Evolutionary conservation across 2,329 filamentous ascomycete genomes (phyloP).

Genomic region (Phoma sp.): DNA sequence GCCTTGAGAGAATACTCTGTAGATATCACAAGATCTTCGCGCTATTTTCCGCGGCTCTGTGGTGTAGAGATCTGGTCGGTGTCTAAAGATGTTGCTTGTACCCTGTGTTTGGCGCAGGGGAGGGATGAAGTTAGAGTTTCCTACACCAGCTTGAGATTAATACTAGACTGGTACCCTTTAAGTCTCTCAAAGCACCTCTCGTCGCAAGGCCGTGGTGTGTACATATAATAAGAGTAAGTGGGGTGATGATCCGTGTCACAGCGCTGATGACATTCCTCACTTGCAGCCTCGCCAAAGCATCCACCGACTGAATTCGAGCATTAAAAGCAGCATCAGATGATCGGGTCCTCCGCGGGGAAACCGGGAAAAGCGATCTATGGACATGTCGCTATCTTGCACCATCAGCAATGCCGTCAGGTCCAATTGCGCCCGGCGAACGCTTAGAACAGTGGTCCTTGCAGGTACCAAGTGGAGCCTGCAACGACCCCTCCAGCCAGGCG

Average conservation of each 20-base stretch:
- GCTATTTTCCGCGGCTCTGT: too few relatives aligned
- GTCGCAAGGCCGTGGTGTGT: too few relatives aligned
- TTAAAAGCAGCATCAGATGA: constrained; percentile 12
- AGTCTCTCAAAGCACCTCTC: too few relatives aligned
- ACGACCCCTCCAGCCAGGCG: constrained; percentile 14
- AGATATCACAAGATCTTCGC: too few relatives aligned
- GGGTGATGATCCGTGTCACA: constrained; percentile 8
- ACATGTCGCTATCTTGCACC: constrained; percentile 16
- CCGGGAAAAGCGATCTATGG: constrained; percentile 13
- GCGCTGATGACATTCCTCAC: background rate
- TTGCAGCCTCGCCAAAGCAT: background rate
- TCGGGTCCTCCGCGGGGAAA: background rate
- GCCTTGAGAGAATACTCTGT: too few relatives aligned
- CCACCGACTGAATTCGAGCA: background rate
- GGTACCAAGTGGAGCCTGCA: constrained; percentile 27
- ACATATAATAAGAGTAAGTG: too few relatives aligned
- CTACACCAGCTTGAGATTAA: too few relatives aligned
- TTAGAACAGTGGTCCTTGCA: constrained; percentile 20
- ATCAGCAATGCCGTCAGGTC: constrained; percentile 8
- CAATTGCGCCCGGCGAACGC: constrained; percentile 17
- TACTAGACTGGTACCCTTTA: too few relatives aligned
- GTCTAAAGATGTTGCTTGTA: too few relatives aligned
- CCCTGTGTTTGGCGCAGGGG: too few relatives aligned
- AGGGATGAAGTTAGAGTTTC: too few relatives aligned
- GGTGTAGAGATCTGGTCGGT: too few relatives aligned